Evolutionary conservation across 257 asterid species (phyloP), one percentile per base, ranked within the genome.

Genomic region (Ocimum tenuiflorum): DNA sequence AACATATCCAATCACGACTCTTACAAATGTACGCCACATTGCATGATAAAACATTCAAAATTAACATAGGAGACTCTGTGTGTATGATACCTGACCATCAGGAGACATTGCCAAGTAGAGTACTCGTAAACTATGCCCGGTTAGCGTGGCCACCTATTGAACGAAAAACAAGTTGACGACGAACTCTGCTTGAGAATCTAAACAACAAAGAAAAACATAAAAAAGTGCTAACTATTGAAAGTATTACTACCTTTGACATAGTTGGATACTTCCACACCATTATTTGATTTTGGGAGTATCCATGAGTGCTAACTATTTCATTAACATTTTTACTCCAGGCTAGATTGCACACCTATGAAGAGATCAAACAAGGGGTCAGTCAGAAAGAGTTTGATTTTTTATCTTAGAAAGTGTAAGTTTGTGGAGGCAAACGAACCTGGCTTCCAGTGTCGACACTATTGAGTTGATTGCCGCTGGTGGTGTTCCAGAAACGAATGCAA

Each of bases 191-290:
- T n/a, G n/a, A n/a, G n/a, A n/a, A n/a, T n/a, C n/a, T n/a, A n/a
- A 31, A 50, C 31, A 7, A 20, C 20, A 0, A 43, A n/a, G 7
- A 13, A 11, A 3, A 11, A 42, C 31, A 27, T 27, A 10, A 39
- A 15, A 42, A n/a, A n/a, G n/a, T n/a, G n/a, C n/a, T n/a, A n/a
- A n/a, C n/a, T n/a, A n/a, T n/a, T n/a, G n/a, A n/a, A n/a, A n/a
- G n/a, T n/a, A n/a, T n/a, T n/a, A n/a, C n/a, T 73, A 89, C 99
- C 95, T 90, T 90, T 2, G 92, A 42, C 92, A 94, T 75, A 19
- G 95, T 86, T 50, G 99, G 99, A 80, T 94, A 94, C 83, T 88
- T 94, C 97, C 97, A 94, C 81, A 90, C 86, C 99, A 90, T 94
- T 56, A 90, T 84, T 65, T 94, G 99, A 73, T 94, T 94, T 75